Evolutionary conservation across 345 rosid genomes (phyloP).

Genomic region (Psidium guajava): DNA sequence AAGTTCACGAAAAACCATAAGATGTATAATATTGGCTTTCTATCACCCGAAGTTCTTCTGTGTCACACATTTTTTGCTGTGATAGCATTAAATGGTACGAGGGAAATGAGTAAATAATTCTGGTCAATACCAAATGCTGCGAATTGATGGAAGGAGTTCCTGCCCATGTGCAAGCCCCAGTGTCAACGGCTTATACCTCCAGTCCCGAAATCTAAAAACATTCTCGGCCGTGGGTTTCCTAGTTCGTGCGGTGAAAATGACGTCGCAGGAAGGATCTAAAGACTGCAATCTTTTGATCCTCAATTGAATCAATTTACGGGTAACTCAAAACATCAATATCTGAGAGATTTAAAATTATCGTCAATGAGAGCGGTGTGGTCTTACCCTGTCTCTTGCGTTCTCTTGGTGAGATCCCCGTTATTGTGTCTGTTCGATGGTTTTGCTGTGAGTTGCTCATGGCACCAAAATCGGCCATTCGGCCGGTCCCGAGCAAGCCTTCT

Average conservation of each 20-base stretch:
- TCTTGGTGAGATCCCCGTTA: no score
- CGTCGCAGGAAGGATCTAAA: background rate
- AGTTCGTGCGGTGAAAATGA: background rate
- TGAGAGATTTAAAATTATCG: background rate
- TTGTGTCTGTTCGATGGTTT: no score
- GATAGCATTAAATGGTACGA: background rate
- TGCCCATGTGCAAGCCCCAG: background rate
- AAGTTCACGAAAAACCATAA: background rate
- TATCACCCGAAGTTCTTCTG: background rate
- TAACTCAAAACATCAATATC: background rate
- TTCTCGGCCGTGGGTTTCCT: background rate
- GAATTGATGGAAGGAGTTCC: background rate
- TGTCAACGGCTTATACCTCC: background rate
- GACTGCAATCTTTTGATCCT: background rate
- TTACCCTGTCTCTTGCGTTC: no score
- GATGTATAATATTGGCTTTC: background rate
- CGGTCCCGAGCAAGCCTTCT: no score
- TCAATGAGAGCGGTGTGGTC: no score
- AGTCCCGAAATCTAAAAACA: background rate
- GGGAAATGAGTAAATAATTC: background rate
- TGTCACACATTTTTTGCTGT: background rate
- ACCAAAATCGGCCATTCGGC: no score
- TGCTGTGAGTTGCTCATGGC: no score
- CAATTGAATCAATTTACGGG: background rate
- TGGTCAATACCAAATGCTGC: background rate